Percentiles rank a stretch among this genome's conserved stretches.
These are phyloP conservation scores for Irpex sp. DNA, from an alignment of 1,284 basidiomycete genomes.

Conservation along the genomic window DNA sequence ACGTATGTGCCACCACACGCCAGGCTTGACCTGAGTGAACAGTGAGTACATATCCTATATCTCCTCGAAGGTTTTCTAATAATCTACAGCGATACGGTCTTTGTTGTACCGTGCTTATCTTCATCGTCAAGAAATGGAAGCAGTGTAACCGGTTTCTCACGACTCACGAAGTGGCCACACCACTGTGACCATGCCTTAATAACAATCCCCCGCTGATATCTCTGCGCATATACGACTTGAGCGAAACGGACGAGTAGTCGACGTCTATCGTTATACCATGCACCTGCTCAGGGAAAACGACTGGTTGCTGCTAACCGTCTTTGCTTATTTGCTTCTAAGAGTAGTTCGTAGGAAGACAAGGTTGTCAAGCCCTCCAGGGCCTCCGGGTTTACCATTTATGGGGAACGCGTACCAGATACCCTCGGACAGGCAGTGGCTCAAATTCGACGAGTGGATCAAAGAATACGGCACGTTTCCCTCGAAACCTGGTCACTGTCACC, in stretches of 20 bases:
- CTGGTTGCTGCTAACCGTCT: not conserved
- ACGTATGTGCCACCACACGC: too few species aligned
- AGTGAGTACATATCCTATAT: too few species aligned
- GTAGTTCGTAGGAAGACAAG: not conserved
- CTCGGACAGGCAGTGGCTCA: constrained; percentile 27
- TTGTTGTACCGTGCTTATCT: too few species aligned
- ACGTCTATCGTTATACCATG: not conserved
- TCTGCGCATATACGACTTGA: not conserved
- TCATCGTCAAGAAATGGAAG: too few species aligned
- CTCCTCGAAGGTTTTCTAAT: too few species aligned
- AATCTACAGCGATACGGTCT: too few species aligned
- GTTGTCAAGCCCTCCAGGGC: constrained; percentile 22
- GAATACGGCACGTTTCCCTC: constrained; percentile 25
- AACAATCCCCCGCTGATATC: too few species aligned
- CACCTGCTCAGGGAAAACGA: not conserved
- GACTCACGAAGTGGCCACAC: too few species aligned
- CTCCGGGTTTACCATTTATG: constrained; percentile 22
- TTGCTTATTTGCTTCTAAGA: not conserved
- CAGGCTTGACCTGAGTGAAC: too few species aligned
- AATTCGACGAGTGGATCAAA: constrained; percentile 28
- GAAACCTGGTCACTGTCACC: not conserved
- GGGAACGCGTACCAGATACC: constrained; percentile 31
- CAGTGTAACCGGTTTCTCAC: too few species aligned
- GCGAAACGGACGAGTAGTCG: not conserved
- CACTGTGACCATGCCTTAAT: too few species aligned